Evolutionary conservation across 805 yeast genomes (phyloP), one percentile per base, ranked within the genome.

Genomic region (Nakazawaea wickerhamii): DNA sequence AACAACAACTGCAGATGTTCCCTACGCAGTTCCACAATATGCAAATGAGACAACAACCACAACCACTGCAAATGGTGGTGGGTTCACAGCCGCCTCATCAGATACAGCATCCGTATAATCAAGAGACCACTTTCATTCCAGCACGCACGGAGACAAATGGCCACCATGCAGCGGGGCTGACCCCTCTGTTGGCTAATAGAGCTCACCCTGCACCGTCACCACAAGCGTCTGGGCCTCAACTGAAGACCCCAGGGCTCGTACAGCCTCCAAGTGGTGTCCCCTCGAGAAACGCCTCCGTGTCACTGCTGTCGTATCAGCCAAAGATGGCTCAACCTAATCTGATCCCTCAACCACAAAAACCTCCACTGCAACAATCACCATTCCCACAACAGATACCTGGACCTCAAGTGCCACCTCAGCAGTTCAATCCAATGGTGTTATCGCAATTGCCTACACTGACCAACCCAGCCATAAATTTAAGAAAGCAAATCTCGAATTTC

Each of bases 401-500:
- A 34, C 48, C 40, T 23, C 48, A 38, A 20, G 41, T 22, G 17
- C 42, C 21, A 17, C 44, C 23, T 10, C 36, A 19, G 20, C 36
- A 33, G 8, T 41, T 31, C 4, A 36, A 26, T 27, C 36, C 14
- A 5, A 31, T 31, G 35, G 35, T n/a, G 3, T 4, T 31, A 17
- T 17, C 36, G 10, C 36, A 33, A 23, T 23, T 20, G 21, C 38
- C 22, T 19, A 21, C 9, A 8, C 31, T 28, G 19, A 9, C 36
- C 21, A 32, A 44, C 40, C 36, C 44, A 18, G 31, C 41, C 7
- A 17, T 39, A 7, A 46, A 42, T 25, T 34, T 48, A 32, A 43
- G 47, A 22, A 48, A 44, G 36, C 51, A 48, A 36, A 47, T 48
- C n/a, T 48, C 50, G 0, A 48, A 48, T 28, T 42, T 48, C 23